phyloP scores from a whole-genome alignment of 140 eudicot genomes.

The Stevia rebaudiana region DNA sequence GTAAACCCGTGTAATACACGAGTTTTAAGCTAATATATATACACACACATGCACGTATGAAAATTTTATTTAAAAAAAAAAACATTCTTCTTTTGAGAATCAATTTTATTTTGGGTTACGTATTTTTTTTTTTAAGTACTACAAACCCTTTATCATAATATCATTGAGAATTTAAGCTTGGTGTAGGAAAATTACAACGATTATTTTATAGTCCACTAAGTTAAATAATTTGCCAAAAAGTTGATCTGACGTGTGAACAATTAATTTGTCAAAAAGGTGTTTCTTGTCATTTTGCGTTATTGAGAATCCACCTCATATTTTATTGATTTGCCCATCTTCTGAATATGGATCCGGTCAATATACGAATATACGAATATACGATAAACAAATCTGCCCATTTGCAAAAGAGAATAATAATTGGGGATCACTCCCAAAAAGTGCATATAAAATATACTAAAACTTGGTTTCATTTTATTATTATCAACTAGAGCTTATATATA shows the following conservation, averaged over 20 bases:
- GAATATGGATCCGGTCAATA: neutral
- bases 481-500: neutral
- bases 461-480: neutral
- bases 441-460: conserved; percentile 11
- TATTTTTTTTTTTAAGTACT: no score
- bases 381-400: conserved; percentile 5
- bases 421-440: conserved; percentile 16
- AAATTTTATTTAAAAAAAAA: no score
- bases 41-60: no score
- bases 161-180: no score
- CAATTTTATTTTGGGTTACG: no score
- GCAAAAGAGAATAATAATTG: neutral
- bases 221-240: neutral
- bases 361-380: no score
- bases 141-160: no score
- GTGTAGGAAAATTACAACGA: neutral
- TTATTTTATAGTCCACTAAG: neutral
- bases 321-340: neutral
- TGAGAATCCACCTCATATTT: neutral
- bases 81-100: no score
- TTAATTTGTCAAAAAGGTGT: conserved; percentile 7
- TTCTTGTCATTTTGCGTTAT: conserved; percentile 16
- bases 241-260: neutral
- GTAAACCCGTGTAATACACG: no score
- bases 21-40: no score